A percentile compares a stretch with the other conserved stretches of the same genome.
phyloP scores from a whole-genome alignment of 176 grass and related monocot species.

The Dendrocalamus sinicus region DNA sequence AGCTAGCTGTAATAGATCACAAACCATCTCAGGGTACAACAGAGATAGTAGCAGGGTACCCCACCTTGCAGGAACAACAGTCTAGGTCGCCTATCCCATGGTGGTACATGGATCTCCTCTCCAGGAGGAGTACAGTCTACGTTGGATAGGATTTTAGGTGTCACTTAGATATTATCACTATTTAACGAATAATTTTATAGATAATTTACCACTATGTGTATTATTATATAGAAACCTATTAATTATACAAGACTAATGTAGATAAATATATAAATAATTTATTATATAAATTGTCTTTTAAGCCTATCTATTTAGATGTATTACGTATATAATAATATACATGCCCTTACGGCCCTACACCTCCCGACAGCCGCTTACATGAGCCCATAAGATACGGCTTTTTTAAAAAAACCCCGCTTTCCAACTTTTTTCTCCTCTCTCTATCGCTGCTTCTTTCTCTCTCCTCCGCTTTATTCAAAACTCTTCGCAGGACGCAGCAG shows the following conservation, averaged over 20 bases:
- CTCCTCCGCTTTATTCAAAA: slow-evolving; percentile 47
- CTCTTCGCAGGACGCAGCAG: background rate
- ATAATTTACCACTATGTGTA: too few relatives aligned
- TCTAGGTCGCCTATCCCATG: background rate
- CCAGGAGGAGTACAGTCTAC: too few relatives aligned
- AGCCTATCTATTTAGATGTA: too few relatives aligned
- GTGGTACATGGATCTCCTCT: background rate
- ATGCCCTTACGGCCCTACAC: background rate
- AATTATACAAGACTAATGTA: too few relatives aligned
- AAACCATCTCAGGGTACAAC: background rate
- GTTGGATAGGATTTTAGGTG: too few relatives aligned
- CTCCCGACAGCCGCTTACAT: slow-evolving; percentile 71
- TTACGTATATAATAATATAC: too few relatives aligned
- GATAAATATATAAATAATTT: too few relatives aligned
- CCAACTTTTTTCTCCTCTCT: slow-evolving; percentile 7
- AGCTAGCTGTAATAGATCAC: background rate
- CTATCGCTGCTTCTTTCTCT: background rate
- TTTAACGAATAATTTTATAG: too few relatives aligned
- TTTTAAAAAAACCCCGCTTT: slow-evolving; percentile 32
- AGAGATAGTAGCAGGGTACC: background rate
- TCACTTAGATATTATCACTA: too few relatives aligned
- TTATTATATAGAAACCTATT: too few relatives aligned
- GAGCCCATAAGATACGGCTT: slow-evolving; percentile 73
- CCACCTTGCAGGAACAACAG: background rate
- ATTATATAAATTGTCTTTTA: too few relatives aligned